A percentile compares a stretch with the other conserved stretches of the same genome.
phyloP scores from a whole-genome alignment of 768 basidiomycete species.

The Lentinula lateritia region DNA sequence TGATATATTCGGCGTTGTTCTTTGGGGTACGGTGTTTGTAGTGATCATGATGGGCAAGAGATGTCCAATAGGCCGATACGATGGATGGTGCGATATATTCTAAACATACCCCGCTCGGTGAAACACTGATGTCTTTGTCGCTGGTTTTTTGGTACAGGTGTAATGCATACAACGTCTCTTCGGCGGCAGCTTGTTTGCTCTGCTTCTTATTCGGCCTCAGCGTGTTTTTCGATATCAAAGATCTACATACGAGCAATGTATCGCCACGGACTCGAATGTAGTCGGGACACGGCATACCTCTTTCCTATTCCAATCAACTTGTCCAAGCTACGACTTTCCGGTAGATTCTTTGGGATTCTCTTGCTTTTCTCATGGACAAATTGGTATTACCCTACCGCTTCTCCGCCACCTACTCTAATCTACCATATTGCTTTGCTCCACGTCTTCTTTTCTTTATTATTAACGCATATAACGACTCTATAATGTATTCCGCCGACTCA shows the following conservation, averaged over 20 bases:
- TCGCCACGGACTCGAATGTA: constrained; percentile 58
- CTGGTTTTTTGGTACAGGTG: constrained; percentile 40
- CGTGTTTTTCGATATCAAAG: constrained; percentile 62
- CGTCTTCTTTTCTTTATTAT: constrained; percentile 1
- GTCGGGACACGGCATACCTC: neutral
- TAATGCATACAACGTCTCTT: constrained; percentile 64
- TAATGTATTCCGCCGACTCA: neutral
- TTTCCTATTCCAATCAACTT: too few species aligned
- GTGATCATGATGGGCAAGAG: constrained; percentile 55
- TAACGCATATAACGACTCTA: constrained; percentile 3
- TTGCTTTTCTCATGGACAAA: neutral
- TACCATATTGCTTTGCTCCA: neutral
- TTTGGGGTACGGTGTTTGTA: constrained; percentile 59
- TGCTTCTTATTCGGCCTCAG: constrained; percentile 49
- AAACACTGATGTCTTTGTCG: neutral
- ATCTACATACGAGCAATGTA: constrained; percentile 51
- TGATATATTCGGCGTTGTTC: constrained; percentile 39
- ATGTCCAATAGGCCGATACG: constrained; percentile 57
- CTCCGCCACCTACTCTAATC: neutral
- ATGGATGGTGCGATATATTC: constrained; percentile 50
- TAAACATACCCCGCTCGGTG: neutral
- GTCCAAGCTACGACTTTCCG: too few species aligned
- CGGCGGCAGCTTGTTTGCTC: constrained; percentile 56
- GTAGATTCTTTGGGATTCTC: neutral
- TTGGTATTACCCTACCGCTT: neutral